phyloP scores from a whole-genome alignment of 1,139 yeast genomes.

The Lodderomyces elongisporus region DNA sequence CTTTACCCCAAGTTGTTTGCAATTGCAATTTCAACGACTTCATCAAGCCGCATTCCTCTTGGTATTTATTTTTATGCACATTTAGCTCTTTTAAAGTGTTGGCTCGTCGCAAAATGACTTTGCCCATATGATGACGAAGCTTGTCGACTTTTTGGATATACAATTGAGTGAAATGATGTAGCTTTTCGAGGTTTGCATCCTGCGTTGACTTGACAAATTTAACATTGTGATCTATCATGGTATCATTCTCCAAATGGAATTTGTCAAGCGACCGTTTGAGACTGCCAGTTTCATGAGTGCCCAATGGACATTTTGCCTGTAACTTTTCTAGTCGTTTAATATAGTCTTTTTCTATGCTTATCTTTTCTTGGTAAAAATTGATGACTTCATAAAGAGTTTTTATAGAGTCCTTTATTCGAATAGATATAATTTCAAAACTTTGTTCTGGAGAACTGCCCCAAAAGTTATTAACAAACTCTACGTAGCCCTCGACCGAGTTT shows the following conservation, averaged over 20 bases:
- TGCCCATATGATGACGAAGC: conserved; percentile 35
- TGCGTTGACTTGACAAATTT: conserved; percentile 31
- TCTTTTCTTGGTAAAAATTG: conserved; percentile 45
- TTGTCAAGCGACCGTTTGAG: conserved; percentile 57
- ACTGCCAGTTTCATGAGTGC: conserved; percentile 56
- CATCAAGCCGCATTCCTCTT: conserved; percentile 53
- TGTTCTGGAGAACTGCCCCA: conserved; percentile 35
- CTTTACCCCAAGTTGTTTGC: conserved; percentile 75
- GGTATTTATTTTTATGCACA: conserved; percentile 51
- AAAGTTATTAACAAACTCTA: conserved; percentile 37
- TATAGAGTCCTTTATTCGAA: conserved; percentile 29
- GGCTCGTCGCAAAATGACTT: conserved; percentile 23
- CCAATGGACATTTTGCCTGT: conserved; percentile 43
- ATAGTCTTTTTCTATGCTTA: conserved; percentile 70
- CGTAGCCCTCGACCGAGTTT: conserved; percentile 1
- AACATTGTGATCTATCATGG: conserved; percentile 28
- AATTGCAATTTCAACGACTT: conserved; percentile 59
- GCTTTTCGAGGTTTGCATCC: conserved; percentile 31
- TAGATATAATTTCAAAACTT: conserved; percentile 30
- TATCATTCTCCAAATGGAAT: conserved; percentile 47
- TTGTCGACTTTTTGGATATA: conserved; percentile 30
- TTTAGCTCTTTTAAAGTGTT: conserved; percentile 31
- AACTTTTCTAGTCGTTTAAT: conserved; percentile 48
- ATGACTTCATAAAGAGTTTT: conserved; percentile 39
- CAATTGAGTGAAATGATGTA: conserved; percentile 25